Percentiles rank a stretch among this genome's conserved stretches.
phyloP scores from a whole-genome alignment of 768 basidiomycete genomes.

The Xerocomus brunneocitrinus region DNA sequence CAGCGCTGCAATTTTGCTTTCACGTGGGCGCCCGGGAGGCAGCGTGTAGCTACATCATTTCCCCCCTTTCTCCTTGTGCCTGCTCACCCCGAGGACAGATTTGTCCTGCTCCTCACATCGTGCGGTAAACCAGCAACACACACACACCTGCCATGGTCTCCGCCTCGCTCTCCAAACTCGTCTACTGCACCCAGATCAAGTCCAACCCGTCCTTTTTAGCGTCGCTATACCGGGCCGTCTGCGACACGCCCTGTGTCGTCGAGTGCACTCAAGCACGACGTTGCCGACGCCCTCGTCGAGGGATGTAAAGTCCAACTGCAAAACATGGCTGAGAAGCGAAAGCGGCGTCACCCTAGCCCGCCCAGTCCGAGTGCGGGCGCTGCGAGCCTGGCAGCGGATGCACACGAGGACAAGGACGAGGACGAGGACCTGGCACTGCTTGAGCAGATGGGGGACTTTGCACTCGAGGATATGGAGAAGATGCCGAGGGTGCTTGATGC shows the following conservation, averaged over 20 bases:
- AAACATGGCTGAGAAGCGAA: constrained; percentile 64
- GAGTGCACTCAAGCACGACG: constrained; percentile 47
- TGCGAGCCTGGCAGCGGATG: neutral
- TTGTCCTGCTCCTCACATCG: constrained; percentile 65
- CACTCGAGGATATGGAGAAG: constrained; percentile 75
- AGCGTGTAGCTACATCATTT: constrained; percentile 55
- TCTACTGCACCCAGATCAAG: constrained; percentile 61
- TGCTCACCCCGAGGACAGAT: constrained; percentile 34
- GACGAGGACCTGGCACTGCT: constrained; percentile 66
- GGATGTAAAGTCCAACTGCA: constrained; percentile 72
- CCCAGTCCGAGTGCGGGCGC: neutral
- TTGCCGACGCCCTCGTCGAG: constrained; percentile 53
- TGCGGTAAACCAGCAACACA: constrained; percentile 63
- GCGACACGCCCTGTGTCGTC: constrained; percentile 58
- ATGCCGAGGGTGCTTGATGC: constrained; percentile 52
- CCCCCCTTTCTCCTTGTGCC: neutral
- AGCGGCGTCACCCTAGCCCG: constrained; percentile 38
- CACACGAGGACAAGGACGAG: constrained; percentile 51
- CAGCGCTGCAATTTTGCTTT: constrained; percentile 70
- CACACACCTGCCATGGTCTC: constrained; percentile 65
- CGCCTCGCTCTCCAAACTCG: constrained; percentile 62
- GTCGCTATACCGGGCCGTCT: constrained; percentile 69
- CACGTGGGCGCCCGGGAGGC: constrained; percentile 84
- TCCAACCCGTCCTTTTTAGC: constrained; percentile 72
- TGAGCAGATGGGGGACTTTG: constrained; percentile 83